These are phyloP conservation scores for Fusarium siculi DNA, from an alignment of 2,329 filamentous ascomycete genomes.

Conservation along the genomic window DNA sequence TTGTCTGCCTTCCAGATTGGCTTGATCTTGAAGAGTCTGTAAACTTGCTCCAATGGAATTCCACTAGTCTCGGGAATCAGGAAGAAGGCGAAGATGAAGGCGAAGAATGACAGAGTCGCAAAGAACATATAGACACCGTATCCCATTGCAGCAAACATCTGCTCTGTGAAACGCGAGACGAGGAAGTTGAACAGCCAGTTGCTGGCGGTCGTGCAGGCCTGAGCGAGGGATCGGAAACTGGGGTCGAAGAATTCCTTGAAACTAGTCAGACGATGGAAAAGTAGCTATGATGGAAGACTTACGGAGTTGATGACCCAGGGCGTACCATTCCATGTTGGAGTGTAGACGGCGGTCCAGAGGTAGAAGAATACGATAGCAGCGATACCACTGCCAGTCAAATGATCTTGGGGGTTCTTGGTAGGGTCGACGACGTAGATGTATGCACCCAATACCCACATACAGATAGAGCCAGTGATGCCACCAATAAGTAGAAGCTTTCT, in stretches of 20 bases:
- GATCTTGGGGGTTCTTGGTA: conserved; percentile 45
- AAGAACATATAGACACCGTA: conserved; percentile 68
- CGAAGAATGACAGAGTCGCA: conserved; percentile 58
- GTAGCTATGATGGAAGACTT: fast-evolving
- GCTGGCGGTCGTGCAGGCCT: conserved; percentile 66
- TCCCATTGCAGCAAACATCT: conserved; percentile 56
- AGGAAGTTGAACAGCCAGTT: conserved; percentile 70
- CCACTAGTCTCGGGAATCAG: conserved; percentile 65
- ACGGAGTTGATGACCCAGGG: conserved; percentile 62
- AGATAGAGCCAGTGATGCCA: conserved; percentile 66
- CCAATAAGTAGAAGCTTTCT: conserved; percentile 68
- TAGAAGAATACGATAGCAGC: conserved; percentile 75
- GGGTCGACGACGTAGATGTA: conserved; percentile 61
- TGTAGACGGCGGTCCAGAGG: conserved; percentile 66
- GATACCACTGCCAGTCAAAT: conserved; percentile 59
- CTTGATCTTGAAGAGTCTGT: conserved; percentile 56
- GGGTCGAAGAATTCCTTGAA: conserved; percentile 62
- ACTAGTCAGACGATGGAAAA: not conserved
- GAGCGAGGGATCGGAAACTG: conserved; percentile 56
- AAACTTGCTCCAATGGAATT: conserved; percentile 62
- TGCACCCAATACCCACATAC: conserved; percentile 69
- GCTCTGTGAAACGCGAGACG: conserved; percentile 52
- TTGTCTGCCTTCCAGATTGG: conserved; percentile 39
- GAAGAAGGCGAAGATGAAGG: conserved; percentile 61
- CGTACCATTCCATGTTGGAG: conserved; percentile 68